These are phyloP conservation scores for Sordariomycetes sp. DNA, from an alignment of 2,329 filamentous ascomycete species.

Conservation along the genomic window DNA sequence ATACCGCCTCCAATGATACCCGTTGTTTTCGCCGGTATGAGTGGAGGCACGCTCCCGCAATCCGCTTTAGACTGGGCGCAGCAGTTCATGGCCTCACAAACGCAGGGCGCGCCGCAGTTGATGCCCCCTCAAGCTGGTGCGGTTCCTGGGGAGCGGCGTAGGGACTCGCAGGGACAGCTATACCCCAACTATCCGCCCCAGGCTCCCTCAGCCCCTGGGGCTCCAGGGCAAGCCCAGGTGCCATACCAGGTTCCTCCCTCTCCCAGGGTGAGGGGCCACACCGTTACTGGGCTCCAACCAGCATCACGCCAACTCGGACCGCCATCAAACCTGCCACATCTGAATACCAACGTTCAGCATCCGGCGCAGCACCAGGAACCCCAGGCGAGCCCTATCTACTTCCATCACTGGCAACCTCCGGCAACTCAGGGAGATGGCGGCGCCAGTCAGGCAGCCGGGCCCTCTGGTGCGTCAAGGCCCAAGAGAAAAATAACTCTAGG, in stretches of 20 bases:
- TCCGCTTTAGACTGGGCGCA: conserved; percentile 58
- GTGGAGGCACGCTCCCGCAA: conserved; percentile 49
- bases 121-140: conserved; percentile 36
- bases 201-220: conserved; percentile 24
- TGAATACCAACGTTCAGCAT: conserved; percentile 33
- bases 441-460: conserved; percentile 58
- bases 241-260: conserved; percentile 17
- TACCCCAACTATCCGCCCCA: conserved; percentile 24
- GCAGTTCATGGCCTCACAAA: conserved; percentile 46
- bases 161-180: conserved; percentile 34
- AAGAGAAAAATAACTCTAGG: conserved; percentile 25
- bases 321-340: conserved; percentile 27
- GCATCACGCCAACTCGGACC: conserved; percentile 23
- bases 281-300: conserved; percentile 22
- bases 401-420: conserved; percentile 88
- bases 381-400: conserved; percentile 57
- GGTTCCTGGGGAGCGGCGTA: conserved; percentile 40
- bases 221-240: not conserved
- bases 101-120: conserved; percentile 30
- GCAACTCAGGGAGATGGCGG: conserved; percentile 48
- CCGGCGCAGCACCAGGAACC: conserved; percentile 30
- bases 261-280: conserved; percentile 39
- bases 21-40: conserved; percentile 63
- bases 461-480: conserved; percentile 60
- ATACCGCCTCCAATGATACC: conserved; percentile 67